Conservation (phyloP, 2,329 filamentous ascomycete genomes). For the Diaporthe citri region DNA sequence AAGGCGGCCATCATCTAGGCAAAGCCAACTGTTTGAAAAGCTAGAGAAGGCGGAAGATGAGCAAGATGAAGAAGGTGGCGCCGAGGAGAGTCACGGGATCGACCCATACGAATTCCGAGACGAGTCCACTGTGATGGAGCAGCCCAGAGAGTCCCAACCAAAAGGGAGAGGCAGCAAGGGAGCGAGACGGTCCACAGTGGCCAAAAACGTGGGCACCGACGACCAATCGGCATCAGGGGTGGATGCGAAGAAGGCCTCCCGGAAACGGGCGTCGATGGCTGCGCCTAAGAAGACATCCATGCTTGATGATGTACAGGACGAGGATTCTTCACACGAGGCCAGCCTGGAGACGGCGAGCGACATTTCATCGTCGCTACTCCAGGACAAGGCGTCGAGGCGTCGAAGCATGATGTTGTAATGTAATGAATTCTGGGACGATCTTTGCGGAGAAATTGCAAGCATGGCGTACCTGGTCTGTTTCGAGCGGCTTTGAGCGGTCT, state of each 20-base stretch:
- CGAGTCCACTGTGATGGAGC: slow-evolving; percentile 56
- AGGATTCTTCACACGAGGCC: slow-evolving; percentile 46
- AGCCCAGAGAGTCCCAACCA: slow-evolving; percentile 39
- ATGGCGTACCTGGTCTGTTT: slow-evolving; percentile 20
- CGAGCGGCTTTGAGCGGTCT: neutral
- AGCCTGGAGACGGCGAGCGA: slow-evolving; percentile 46
- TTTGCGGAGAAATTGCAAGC: neutral
- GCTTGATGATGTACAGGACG: slow-evolving; percentile 48
- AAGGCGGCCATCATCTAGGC: slow-evolving; percentile 54
- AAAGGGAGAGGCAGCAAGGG: slow-evolving; percentile 47
- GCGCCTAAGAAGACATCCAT: slow-evolving; percentile 50
- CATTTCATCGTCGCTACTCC: slow-evolving; percentile 37
- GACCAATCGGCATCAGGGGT: slow-evolving; percentile 41
- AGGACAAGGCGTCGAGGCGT: slow-evolving; percentile 58
- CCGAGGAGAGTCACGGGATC: slow-evolving; percentile 7
- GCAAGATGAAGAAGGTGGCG: slow-evolving; percentile 15
- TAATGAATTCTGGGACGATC: slow-evolving; percentile 50
- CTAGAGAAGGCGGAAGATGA: neutral
- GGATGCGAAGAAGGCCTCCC: slow-evolving; percentile 42
- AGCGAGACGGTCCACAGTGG: slow-evolving; percentile 46
- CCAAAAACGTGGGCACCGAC: slow-evolving; percentile 34
- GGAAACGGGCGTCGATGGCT: slow-evolving; percentile 60
- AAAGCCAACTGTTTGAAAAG: slow-evolving; percentile 35
- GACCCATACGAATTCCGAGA: slow-evolving; percentile 70
- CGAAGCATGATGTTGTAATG: slow-evolving; percentile 68